Base-by-base conservation (phyloP, 371 early-diverging fungal species). In the Syncephalastrum monosporum region DNA sequence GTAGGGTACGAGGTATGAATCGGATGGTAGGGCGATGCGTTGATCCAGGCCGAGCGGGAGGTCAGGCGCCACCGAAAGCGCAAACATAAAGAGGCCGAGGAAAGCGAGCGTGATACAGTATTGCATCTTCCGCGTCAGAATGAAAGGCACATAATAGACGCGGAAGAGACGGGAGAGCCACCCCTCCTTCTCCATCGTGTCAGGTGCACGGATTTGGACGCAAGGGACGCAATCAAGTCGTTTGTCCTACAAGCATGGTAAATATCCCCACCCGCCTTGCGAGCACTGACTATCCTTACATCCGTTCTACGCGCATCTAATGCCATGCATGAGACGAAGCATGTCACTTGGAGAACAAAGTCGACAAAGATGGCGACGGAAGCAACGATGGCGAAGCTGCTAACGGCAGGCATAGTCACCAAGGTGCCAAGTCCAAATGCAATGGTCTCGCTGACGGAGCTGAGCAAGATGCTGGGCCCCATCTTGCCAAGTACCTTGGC, bases 371-470 rank as follows among this genome's bases (percentile, higher is more conserved):
- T 83, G 33, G 91, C 89, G 63, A 86, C 68, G 0, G 89, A 82
- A 5, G 91, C 90, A 48, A 85, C 87, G 61, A 87, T 72, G 14
- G 88, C 85, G 78, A 91, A 91, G 23, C 82, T 81, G 50, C 86
- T 84, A 21, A 91, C 90, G 17, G 90, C 90, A 1, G 91, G 91
- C 89, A 90, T 91, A 2, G 82, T 82, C 4, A 91, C 88, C 47
- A 88, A 54, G 0, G 79, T 81, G 5, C 89, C 91, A 7, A 89
- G 60, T 5, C 81, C 85, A 73, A 91, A 91, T 1, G 90, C 89
- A 51, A 89, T 76, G 0, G 88, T 86, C 56, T 91, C 90, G 55
- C 84, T 81, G 13, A 87, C 45, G 0, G 86, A 82, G 29, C 87
- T 82, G 16, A 90, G 57, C 14, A 91, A 60, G 33, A 91, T 82